Base-by-base conservation (phyloP, 2,329 filamentous ascomycete genomes). In the Pseudocercospora pini-densiflorae region DNA sequence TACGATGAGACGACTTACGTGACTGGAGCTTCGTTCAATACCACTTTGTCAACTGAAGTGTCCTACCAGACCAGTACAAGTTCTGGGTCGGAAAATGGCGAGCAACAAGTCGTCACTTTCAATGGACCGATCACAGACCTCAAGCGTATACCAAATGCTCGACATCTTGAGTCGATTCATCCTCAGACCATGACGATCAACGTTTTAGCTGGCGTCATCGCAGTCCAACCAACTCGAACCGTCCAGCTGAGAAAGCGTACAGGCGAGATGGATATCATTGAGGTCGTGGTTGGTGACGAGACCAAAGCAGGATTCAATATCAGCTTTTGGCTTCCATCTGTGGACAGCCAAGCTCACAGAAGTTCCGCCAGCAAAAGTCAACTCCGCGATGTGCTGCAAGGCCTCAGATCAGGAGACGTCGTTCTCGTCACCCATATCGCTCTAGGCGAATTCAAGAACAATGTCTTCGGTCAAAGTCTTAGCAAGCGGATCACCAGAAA, bases 131-230 rank as follows among this genome's bases (percentile, higher is more conserved):
- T 93, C 47, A 89, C 82, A 31, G 83, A 92, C 73, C 82, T 97
- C 14, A 85, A 86, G 61, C 87, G 90, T 67, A 82, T 97, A 9
- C 94, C 94, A 0, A 85, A 83, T 21, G 89, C 92, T 0, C 75
- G 77, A 2, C 87, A 91, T 72, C 83, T 97, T 5, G 76, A 83
- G 9, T 86, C 86, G 0, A 90, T 96, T 55, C 82, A 85, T 31
- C 94, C 93, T 0, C 91, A 93, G 75, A 97, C 92, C 0, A 88
- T 94, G 76, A 93, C 92, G 0, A 87, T 94, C 27, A 93, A 93
- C 76, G 78, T 97, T 5, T 86, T 97, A n/a, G 92, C 89, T 10
- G 92, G 90, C 2, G 83, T 97, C 55, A 89, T 97, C 68, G 88
- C 90, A 12, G 85, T 93, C 58, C 85, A 90, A 0, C 84, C 88